A percentile compares a stretch with the other conserved stretches of the same genome.
These are phyloP conservation scores for Aspergillus quadricinctus DNA, from an alignment of 2,329 filamentous ascomycete species.

Conservation along the genomic window DNA sequence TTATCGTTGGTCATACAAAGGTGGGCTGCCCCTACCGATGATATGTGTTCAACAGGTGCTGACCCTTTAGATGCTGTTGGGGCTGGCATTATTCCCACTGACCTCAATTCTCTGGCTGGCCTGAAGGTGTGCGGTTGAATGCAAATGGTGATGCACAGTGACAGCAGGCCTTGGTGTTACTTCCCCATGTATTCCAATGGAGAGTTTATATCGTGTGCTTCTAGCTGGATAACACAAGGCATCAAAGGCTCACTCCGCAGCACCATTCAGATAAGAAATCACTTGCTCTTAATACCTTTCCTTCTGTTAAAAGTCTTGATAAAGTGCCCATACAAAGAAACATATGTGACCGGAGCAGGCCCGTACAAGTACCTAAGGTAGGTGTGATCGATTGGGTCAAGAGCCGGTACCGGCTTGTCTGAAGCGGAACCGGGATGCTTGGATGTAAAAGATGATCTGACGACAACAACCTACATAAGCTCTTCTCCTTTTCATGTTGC, in stretches of 20 bases:
- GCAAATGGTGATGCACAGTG: background rate
- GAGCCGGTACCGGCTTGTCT: background rate
- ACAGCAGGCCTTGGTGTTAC: background rate
- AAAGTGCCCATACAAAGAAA: background rate
- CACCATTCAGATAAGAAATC: background rate
- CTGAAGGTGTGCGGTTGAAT: slow-evolving; percentile 1
- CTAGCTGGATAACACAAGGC: too few relatives aligned
- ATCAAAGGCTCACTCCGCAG: background rate
- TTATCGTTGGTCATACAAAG: slow-evolving; percentile 27
- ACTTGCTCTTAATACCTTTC: too few relatives aligned
- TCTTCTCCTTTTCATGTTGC: background rate
- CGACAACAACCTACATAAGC: background rate
- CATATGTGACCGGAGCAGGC: background rate
- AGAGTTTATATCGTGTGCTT: background rate
- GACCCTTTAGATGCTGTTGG: slow-evolving; percentile 39
- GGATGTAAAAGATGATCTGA: background rate
- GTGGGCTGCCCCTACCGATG: slow-evolving; percentile 7
- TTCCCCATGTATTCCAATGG: too few relatives aligned
- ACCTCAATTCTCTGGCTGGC: slow-evolving; percentile 16
- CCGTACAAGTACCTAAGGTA: background rate
- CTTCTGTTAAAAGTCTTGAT: background rate
- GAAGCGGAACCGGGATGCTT: background rate
- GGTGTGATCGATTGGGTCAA: background rate
- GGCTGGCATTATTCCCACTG: slow-evolving; percentile 38
- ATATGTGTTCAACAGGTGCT: slow-evolving; percentile 43